Conservation (phyloP, 179 eudicot genomes). For the Amaranthus tricolor region DNA sequence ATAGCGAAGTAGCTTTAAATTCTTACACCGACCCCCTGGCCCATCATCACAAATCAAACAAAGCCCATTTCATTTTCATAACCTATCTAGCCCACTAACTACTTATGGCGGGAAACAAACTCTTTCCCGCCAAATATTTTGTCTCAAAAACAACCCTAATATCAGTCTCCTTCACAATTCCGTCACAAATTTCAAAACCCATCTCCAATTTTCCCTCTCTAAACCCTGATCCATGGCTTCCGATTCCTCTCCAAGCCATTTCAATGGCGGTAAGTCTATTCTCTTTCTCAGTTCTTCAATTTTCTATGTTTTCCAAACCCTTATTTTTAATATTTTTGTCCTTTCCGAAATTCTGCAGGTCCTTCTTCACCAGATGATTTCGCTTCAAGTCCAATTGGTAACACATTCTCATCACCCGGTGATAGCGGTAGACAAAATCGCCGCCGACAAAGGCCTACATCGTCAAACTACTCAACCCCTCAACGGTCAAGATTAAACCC, state of each 20-base stretch:
- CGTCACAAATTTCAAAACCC: neutral
- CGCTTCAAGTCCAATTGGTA: conserved; percentile 75
- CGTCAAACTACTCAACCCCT: conserved; percentile 18
- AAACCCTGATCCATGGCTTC: conserved; percentile 54
- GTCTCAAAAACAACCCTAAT: neutral
- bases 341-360: conserved; percentile 30
- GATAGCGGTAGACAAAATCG: conserved; percentile 31
- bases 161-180: neutral
- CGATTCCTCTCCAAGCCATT: conserved; percentile 58
- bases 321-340: neutral
- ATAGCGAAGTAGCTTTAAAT: too few relatives aligned
- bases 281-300: neutral
- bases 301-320: neutral
- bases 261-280: conserved; percentile 41
- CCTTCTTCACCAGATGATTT: conserved; percentile 77
- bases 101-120: conserved; percentile 26
- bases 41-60: neutral
- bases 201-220: neutral
- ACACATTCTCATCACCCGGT: conserved; percentile 71
- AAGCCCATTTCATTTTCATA: neutral
- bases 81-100: neutral
- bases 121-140: conserved; percentile 38
- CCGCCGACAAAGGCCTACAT: conserved; percentile 39
- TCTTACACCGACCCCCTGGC: neutral
- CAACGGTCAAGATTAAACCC: conserved; percentile 32